These are phyloP conservation scores for Zygosaccharomyces sapae DNA, from an alignment of 1,139 yeast genomes.

Conservation along the genomic window DNA sequence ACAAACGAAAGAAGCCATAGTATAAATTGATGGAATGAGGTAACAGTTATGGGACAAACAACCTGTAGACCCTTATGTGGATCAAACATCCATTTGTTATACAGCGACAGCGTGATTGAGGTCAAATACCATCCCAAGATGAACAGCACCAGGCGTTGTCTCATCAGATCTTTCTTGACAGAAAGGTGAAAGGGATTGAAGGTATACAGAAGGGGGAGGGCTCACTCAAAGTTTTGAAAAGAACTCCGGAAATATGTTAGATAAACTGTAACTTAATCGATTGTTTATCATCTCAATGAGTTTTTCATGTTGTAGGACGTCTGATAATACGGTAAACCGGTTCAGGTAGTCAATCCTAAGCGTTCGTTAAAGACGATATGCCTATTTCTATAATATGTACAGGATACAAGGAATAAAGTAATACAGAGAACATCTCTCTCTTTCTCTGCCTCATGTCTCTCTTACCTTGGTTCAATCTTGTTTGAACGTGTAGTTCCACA, in stretches of 20 bases:
- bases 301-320: neutral
- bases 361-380: conserved; percentile 1
- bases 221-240: neutral
- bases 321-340: neutral
- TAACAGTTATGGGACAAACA: conserved; percentile 76
- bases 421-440: neutral
- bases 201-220: neutral
- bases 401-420: conserved; percentile 3
- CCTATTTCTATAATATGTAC: conserved; percentile 2
- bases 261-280: neutral
- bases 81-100: conserved; percentile 98
- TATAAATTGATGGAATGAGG: conserved; percentile 79
- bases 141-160: conserved; percentile 16
- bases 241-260: neutral
- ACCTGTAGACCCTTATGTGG: conserved; percentile 58
- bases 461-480: conserved; percentile 8
- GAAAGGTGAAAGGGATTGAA: conserved; percentile 1
- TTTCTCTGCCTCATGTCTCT: neutral
- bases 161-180: conserved; percentile 8
- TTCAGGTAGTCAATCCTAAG: neutral
- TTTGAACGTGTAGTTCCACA: conserved; percentile 68
- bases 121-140: conserved; percentile 50
- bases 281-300: neutral
- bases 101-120: conserved; percentile 74
- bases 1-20: conserved; percentile 40